These are phyloP conservation scores for Claviceps sp. DNA, from an alignment of 2,329 filamentous ascomycete species.

Conservation along the genomic window DNA sequence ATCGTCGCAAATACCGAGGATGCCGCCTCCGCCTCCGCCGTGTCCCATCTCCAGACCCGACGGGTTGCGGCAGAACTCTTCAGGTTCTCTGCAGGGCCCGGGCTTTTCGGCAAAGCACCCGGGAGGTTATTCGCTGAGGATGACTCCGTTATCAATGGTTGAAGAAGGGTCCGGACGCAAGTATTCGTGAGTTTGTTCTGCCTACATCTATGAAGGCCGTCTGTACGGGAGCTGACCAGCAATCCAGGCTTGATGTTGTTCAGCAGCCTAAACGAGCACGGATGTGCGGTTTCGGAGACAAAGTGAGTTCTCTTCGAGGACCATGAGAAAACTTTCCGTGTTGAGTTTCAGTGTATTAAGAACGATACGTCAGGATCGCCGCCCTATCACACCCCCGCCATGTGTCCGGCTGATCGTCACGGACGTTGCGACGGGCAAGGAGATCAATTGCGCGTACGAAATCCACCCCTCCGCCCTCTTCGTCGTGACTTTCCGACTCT, in stretches of 20 bases:
- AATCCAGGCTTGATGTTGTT: slow-evolving; percentile 55
- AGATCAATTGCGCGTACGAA: slow-evolving; percentile 69
- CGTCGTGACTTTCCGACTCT: too few relatives aligned
- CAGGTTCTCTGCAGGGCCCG: background rate
- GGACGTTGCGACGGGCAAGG: slow-evolving; percentile 60
- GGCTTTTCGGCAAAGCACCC: slow-evolving; percentile 9
- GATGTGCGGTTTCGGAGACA: slow-evolving; percentile 99
- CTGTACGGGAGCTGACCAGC: slow-evolving; percentile 8
- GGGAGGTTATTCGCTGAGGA: slow-evolving; percentile 8
- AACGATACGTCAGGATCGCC: slow-evolving; percentile 53
- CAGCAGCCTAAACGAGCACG: slow-evolving; percentile 88
- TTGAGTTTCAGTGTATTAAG: background rate
- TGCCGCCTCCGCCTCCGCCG: slow-evolving; percentile 3
- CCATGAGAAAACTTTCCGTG: background rate
- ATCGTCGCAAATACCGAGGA: slow-evolving; percentile 6
- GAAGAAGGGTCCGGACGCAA: slow-evolving; percentile 21
- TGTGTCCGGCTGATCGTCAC: slow-evolving; percentile 75
- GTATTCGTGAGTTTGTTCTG: slow-evolving; percentile 17
- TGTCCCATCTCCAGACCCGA: slow-evolving; percentile 12
- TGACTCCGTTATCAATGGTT: slow-evolving; percentile 20
- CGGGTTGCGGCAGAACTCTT: slow-evolving; percentile 6
- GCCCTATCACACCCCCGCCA: slow-evolving; percentile 90
- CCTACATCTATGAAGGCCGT: background rate
- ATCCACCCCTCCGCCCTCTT: too few relatives aligned
- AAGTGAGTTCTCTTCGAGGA: slow-evolving; percentile 38